These are phyloP conservation scores for Dipsacomyces acuminosporus DNA, from an alignment of 371 early-diverging fungal genomes.

Conservation along the genomic window DNA sequence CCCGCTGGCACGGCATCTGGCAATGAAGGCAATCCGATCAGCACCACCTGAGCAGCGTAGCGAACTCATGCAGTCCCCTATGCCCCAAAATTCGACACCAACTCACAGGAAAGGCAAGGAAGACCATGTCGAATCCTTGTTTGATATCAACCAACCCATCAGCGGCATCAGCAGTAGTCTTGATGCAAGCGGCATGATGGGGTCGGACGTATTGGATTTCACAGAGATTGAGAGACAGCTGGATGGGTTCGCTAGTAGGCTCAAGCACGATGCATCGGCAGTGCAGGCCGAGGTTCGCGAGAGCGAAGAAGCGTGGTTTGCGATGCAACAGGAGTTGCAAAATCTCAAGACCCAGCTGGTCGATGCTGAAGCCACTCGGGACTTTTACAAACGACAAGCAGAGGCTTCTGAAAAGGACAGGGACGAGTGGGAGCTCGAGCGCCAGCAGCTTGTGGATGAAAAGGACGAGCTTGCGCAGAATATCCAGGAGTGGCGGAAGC, in stretches of 20 bases:
- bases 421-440: conserved; percentile 38
- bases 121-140: neutral
- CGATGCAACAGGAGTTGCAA: conserved; percentile 25
- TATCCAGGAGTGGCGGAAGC: conserved; percentile 30
- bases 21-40: conserved; percentile 28
- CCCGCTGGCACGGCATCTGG: conserved; percentile 37
- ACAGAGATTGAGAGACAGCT: conserved; percentile 25
- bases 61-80: neutral
- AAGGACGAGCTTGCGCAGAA: conserved; percentile 17
- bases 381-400: conserved; percentile 16
- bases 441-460: conserved; percentile 29
- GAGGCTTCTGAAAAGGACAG: conserved; percentile 26
- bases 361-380: conserved; percentile 19
- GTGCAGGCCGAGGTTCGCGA: conserved; percentile 26
- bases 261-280: conserved; percentile 35
- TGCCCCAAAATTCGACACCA: conserved; percentile 6
- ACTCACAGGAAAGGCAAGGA: conserved; percentile 7
- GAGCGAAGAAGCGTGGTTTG: conserved; percentile 35
- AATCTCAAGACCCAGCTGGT: conserved; percentile 12
- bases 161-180: neutral
- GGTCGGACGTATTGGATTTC: conserved; percentile 15
- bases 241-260: conserved; percentile 29
- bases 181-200: neutral
- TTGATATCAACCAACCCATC: too few relatives aligned
- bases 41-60: conserved; percentile 13